These are phyloP conservation scores for Bigelowiella natans DNA, from an alignment of 78 protist genomes.

Conservation along the genomic window DNA sequence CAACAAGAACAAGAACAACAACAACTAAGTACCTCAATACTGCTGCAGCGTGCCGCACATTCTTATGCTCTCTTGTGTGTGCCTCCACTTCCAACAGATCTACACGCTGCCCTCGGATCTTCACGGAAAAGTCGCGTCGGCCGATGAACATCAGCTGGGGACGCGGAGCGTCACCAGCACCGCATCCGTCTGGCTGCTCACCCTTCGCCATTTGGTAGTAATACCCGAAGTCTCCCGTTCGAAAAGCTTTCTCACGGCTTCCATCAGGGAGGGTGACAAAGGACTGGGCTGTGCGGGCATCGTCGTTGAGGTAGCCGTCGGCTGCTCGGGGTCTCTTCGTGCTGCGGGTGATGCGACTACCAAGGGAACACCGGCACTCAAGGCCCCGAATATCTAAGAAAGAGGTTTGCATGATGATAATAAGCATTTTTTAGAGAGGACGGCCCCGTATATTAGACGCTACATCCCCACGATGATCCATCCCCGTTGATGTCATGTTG, in stretches of 20 bases:
- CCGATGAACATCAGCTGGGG: neutral
- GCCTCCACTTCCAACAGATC: neutral
- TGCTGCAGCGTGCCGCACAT: too few relatives aligned
- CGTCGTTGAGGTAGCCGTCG: neutral
- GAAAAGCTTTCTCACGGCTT: neutral
- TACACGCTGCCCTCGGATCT: neutral
- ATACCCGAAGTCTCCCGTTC: neutral
- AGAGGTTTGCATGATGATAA: too few relatives aligned
- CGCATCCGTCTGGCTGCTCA: too few relatives aligned
- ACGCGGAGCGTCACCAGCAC: too few relatives aligned
- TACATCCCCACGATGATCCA: too few relatives aligned
- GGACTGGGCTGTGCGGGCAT: neutral
- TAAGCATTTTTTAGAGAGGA: too few relatives aligned
- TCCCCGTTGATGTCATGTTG: too few relatives aligned
- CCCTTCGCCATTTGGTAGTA: too few relatives aligned
- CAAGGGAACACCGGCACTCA: neutral
- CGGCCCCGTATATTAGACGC: too few relatives aligned
- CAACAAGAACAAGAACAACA: too few relatives aligned
- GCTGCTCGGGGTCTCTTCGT: neutral
- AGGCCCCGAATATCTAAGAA: neutral
- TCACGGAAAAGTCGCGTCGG: neutral
- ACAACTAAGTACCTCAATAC: too few relatives aligned
- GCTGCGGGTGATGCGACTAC: neutral
- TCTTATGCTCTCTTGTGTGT: neutral
- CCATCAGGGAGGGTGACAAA: neutral